Conservation (phyloP, 495 filamentous ascomycete species). For the Penicillium waksmanii region DNA sequence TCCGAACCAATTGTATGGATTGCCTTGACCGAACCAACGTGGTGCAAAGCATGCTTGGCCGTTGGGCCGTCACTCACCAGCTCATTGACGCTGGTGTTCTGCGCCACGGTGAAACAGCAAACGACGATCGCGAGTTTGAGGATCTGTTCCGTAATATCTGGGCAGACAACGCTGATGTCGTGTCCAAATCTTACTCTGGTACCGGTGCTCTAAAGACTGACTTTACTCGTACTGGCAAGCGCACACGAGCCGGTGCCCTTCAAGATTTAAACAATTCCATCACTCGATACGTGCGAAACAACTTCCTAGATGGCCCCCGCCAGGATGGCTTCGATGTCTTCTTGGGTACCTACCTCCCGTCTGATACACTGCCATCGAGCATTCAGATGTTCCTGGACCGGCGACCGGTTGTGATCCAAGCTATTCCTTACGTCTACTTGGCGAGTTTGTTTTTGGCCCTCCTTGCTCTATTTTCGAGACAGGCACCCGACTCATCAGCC, state of each 20-base stretch:
- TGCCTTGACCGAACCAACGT: conserved; percentile 98
- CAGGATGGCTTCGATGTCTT: conserved; percentile 97
- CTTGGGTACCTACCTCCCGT: conserved; percentile 79
- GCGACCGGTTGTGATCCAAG: conserved; percentile 83
- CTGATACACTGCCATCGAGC: conserved; percentile 62
- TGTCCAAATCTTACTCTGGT: conserved; percentile 89
- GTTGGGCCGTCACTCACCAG: conserved; percentile 84
- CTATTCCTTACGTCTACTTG: conserved; percentile 85
- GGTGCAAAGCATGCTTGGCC: conserved; percentile 91
- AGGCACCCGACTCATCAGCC: conserved; percentile 65
- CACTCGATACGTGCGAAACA: conserved; percentile 84
- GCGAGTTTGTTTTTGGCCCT: conserved; percentile 85
- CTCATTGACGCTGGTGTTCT: conserved; percentile 81
- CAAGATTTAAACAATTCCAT: conserved; percentile 83
- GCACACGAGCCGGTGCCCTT: conserved; percentile 79
- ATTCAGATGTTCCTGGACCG: conserved; percentile 79
- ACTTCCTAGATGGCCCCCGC: conserved; percentile 87
- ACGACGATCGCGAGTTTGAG: conserved; percentile 78
- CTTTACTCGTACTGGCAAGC: conserved; percentile 84
- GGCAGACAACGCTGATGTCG: conserved; percentile 97
- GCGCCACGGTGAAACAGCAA: conserved; percentile 65
- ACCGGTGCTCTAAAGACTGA: conserved; percentile 97
- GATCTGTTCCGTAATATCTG: conserved; percentile 91
- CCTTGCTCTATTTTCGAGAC: conserved; percentile 74
- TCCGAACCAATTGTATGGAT: conserved; percentile 99